These are phyloP conservation scores for Aspergillus biplanus DNA, from an alignment of 495 filamentous ascomycete species.

Conservation along the genomic window DNA sequence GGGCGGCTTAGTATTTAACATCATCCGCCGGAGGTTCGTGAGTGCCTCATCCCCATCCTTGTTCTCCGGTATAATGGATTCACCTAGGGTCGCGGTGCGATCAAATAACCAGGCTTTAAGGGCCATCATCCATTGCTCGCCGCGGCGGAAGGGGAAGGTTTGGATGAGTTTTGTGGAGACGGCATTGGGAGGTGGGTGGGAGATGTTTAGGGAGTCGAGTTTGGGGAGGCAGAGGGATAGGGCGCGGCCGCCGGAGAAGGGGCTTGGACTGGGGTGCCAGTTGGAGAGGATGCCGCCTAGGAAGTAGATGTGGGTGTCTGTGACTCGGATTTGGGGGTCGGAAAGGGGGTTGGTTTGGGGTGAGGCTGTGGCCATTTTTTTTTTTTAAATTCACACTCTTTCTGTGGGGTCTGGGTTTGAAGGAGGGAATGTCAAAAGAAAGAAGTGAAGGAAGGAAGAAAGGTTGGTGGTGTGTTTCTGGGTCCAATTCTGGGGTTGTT, in stretches of 20 bases:
- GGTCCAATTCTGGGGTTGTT: neutral
- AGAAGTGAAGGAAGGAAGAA: neutral
- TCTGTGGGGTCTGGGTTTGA: neutral
- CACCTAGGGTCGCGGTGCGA: constrained; percentile 5
- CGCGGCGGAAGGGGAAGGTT: constrained; percentile 12
- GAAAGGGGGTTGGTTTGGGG: neutral
- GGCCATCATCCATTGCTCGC: constrained; percentile 25
- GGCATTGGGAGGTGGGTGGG: constrained; percentile 12
- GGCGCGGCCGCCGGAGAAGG: constrained; percentile 11
- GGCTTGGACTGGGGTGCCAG: constrained; percentile 10
- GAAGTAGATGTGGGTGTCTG: constrained; percentile 21
- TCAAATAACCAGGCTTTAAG: constrained; percentile 22
- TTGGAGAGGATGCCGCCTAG: constrained; percentile 20
- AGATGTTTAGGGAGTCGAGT: constrained; percentile 9
- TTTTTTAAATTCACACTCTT: neutral
- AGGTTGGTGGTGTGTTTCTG: neutral
- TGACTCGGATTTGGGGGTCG: constrained; percentile 9
- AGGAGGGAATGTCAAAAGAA: neutral
- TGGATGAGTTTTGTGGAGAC: constrained; percentile 9
- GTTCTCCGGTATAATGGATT: neutral
- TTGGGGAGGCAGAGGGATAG: constrained; percentile 16
- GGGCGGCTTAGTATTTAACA: neutral
- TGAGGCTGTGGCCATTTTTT: neutral
- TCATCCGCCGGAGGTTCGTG: neutral
- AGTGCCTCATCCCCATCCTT: neutral